Evolutionary conservation across 2,329 filamentous ascomycete genomes (phyloP).

Genomic region (Cercospora citrullina): DNA sequence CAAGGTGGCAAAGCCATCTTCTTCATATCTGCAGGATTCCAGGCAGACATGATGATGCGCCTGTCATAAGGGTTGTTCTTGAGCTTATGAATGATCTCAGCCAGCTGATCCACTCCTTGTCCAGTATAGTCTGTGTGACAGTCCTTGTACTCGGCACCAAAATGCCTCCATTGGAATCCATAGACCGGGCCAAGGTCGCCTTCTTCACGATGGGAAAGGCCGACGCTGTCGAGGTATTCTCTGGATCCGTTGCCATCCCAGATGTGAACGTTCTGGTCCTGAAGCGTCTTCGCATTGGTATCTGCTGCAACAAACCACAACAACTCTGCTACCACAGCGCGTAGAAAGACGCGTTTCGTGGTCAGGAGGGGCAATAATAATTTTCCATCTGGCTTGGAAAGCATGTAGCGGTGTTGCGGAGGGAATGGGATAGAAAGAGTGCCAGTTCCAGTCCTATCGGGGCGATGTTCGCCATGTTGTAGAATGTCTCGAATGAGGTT

Average conservation of each 20-base stretch:
- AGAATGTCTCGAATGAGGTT: constrained; percentile 85
- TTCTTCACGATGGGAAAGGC: constrained; percentile 75
- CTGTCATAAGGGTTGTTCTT: constrained; percentile 82
- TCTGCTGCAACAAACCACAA: constrained; percentile 91
- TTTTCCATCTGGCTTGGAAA: constrained; percentile 60
- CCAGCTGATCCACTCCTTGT: constrained; percentile 89
- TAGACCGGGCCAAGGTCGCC: constrained; percentile 96
- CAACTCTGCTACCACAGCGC: constrained; percentile 86
- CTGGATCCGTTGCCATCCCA: constrained; percentile 97
- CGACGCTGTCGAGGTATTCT: constrained; percentile 82
- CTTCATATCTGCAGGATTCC: constrained; percentile 84
- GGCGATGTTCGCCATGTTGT: constrained; percentile 77
- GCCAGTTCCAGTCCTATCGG: constrained; percentile 92
- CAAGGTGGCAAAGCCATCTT: constrained; percentile 93
- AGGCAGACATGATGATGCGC: constrained; percentile 85
- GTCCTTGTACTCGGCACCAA: constrained; percentile 86
- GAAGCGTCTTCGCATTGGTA: constrained; percentile 77
- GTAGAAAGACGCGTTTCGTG: constrained; percentile 93
- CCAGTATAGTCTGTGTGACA: constrained; percentile 78
- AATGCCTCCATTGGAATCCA: constrained; percentile 98
- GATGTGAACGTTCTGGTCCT: constrained; percentile 83
- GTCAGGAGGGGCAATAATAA: constrained; percentile 89
- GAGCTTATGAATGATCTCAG: constrained; percentile 84
- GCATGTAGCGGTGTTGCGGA: constrained; percentile 78
- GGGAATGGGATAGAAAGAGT: constrained; percentile 89